phyloP scores from a whole-genome alignment of 371 early-diverging fungal species.

The Saksenaea vasiformis region DNA sequence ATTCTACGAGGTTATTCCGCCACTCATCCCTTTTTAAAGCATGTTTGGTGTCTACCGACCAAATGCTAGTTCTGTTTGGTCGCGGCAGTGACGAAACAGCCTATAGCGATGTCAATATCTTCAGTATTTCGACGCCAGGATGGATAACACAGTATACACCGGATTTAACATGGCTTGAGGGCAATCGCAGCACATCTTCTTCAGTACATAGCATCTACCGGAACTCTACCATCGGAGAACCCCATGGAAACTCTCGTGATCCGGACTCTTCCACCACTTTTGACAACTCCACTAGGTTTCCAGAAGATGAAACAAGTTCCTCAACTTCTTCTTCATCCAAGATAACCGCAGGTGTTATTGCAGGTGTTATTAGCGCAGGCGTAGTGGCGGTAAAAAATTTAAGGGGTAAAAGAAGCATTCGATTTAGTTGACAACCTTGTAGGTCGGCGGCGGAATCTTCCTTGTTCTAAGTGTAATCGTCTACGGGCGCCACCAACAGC shows the following conservation, averaged over 20 bases:
- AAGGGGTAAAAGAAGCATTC: not conserved
- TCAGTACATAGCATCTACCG: not conserved
- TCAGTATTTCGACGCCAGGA: constrained; percentile 29
- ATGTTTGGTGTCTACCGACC: constrained; percentile 19
- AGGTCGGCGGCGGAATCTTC: constrained; percentile 32
- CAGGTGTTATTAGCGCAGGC: constrained; percentile 39
- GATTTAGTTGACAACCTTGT: constrained; percentile 4
- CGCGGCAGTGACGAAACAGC: constrained; percentile 20
- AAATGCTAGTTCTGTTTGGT: constrained; percentile 35
- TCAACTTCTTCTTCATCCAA: constrained; percentile 12
- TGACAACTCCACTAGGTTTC: constrained; percentile 7
- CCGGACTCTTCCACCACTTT: not conserved
- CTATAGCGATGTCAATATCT: constrained; percentile 22
- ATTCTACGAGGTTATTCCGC: constrained; percentile 20
- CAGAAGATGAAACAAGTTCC: not conserved
- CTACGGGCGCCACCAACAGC: constrained; percentile 16
- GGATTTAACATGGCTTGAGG: constrained; percentile 9
- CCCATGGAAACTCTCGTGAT: not conserved
- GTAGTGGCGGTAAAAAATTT: constrained; percentile 38
- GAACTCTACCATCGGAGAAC: not conserved
- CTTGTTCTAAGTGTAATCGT: constrained; percentile 22
- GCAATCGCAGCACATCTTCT: constrained; percentile 10
- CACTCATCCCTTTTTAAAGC: constrained; percentile 23
- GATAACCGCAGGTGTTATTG: constrained; percentile 34
- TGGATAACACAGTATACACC: constrained; percentile 36